Base-by-base conservation (phyloP, 2,329 filamentous ascomycete genomes). In the Ophiosphaerella herpotricha region DNA sequence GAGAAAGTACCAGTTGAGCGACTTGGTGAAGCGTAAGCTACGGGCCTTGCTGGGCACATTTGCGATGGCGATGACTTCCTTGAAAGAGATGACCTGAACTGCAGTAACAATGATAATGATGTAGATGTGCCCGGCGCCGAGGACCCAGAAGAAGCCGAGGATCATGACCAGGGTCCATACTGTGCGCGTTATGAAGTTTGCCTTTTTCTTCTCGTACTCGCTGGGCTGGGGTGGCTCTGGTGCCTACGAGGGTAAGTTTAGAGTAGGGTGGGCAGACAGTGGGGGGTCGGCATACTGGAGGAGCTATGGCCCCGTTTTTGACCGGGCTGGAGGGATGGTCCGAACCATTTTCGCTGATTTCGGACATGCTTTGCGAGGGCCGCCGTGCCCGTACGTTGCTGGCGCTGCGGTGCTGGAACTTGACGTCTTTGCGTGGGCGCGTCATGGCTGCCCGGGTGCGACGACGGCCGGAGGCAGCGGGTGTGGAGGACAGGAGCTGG, bases 81-180 rank as follows among this genome's bases (percentile, higher is more conserved):
- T 97, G 85, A 97, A 99, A 48, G 90, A 97, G 64, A 99, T 84
- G 72, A 99, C 93, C 77, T 99, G 94, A 54, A 99, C 83, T 41
- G 89, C 89, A 24, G 94, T 97, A 64, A 97, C 89, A 71, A 97
- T 86, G 66, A 86, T 86, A 71, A 99, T 91, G 73, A 99, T 89
- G 80, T 97, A 99, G 73, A 99, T 91, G 77, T 99, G 94, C 54
- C 94, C 94, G 68, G 92, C 90, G 78, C 97, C 95, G 75, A 99
- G 89, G 58, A 90, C 85, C 49, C 85, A 82, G 76, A 97, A 97
- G 82, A 99, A 99, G 68, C 85, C 83, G 46, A 81, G 89, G 65
- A 99, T 96, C 94, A 99, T 99, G 77, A 96, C 87, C 58, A 99
- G 87, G 3, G 91, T 97, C 94, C 94, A 99, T 81, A 97, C 91